Evolutionary conservation across 768 basidiomycete species (phyloP), one percentile per base, ranked within the genome.

Genomic region (Kwoniella europaea): DNA sequence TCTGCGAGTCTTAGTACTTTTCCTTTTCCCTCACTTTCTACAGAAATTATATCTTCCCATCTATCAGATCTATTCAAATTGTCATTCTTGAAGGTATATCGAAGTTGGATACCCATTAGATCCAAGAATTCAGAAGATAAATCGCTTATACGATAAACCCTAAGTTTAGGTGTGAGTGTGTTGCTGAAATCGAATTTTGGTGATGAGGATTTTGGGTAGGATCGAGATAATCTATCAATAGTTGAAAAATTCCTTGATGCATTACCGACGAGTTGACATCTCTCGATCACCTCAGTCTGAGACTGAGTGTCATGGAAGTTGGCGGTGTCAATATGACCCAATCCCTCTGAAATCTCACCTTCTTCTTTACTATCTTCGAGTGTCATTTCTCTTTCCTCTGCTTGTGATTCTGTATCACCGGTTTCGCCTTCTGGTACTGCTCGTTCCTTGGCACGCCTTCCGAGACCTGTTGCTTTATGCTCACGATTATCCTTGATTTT

Each of bases 21-120:
- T 58, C 24, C 57, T 13, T 35, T 35, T 35, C 59, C 42, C 42
- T 46, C 27, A 7, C 29, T 3, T 2, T 10, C 9, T 27, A 7
- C 7, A 35, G 15, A 15, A 18, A 41, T 42, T 16, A 58, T 22
- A 15, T 42, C 15, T 16, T 43, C 41, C 59, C 59, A 61, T 61
- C 41, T 61, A 22, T 18, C 42, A 4, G 18, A n/a, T 10, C 43
- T 20, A 16, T 55, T 55, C 54, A 61, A 24, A 0, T 18, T 10
- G 7, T 42, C 42, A 44, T 61, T 61, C 6, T n/a, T 44, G 20
- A 61, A 61, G 13, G 16, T 20, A 44, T 61, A 61, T 42, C 59
- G 35, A 6, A 61, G 42, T 44, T 61, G 35, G 2, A 61, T 43
- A 43, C 59, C 59, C 42, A 61, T 42, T 35, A 61, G 42, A 10